These are phyloP conservation scores for Fomitopsis pinicola DNA, from an alignment of 1,284 basidiomycete species.

Conservation along the genomic window DNA sequence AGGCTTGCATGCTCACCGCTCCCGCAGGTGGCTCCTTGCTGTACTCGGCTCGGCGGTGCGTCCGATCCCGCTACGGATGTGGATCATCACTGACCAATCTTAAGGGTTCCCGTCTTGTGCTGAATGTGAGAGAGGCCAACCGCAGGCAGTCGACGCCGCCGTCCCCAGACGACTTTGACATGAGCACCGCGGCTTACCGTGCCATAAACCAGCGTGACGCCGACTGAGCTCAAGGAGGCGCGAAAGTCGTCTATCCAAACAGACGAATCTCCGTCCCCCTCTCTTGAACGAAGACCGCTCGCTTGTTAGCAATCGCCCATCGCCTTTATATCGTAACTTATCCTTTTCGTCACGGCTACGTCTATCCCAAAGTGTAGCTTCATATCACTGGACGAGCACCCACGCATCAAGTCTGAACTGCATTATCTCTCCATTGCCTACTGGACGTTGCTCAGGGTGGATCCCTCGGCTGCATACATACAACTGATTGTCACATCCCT, in stretches of 20 bases:
- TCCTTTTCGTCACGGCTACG: not conserved
- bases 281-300: not conserved
- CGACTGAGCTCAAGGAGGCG: not conserved
- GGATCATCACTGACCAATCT: not conserved
- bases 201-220: not conserved
- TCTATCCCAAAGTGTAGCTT: too few species aligned
- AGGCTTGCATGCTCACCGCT: not conserved
- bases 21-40: conserved; percentile 21
- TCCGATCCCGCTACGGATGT: not conserved
- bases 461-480: too few species aligned
- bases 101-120: conserved; percentile 24
- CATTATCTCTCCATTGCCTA: not conserved
- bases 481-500: too few species aligned
- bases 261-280: not conserved
- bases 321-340: not conserved
- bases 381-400: too few species aligned
- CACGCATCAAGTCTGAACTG: too few species aligned
- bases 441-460: too few species aligned
- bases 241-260: not conserved
- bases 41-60: conserved; percentile 21
- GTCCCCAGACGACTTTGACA: not conserved
- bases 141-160: not conserved
- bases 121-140: conserved; percentile 17
- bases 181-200: not conserved
- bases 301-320: not conserved